A percentile compares a stretch with the other conserved stretches of the same genome.
Evolutionary conservation across 2,329 filamentous ascomycete genomes (phyloP).

Genomic region (Fusarium sarcochroum): DNA sequence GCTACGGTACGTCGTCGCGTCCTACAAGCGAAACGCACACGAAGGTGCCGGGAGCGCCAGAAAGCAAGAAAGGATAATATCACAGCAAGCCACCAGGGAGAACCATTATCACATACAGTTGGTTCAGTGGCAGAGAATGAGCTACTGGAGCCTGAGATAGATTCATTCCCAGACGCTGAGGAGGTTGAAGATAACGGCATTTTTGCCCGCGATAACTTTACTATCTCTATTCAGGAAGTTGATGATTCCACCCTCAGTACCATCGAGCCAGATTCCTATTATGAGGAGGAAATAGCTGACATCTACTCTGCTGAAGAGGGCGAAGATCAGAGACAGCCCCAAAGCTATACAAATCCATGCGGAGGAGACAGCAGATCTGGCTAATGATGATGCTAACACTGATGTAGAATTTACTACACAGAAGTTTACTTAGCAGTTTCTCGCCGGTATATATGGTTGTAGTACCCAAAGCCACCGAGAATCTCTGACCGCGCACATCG

Average conservation of each 20-base stretch:
- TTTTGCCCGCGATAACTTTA: neutral
- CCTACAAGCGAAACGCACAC: neutral
- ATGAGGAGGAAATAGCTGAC: constrained; percentile 5
- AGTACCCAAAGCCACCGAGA: constrained; percentile 1
- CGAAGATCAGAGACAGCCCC: neutral
- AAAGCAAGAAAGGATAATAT: neutral
- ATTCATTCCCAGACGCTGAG: neutral
- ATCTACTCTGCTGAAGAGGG: constrained; percentile 2
- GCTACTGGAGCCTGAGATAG: neutral
- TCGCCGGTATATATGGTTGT: constrained; percentile 4
- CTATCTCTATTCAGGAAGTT: constrained; percentile 1
- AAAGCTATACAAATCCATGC: neutral
- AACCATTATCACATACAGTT: neutral
- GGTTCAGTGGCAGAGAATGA: neutral
- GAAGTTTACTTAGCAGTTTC: constrained; percentile 15
- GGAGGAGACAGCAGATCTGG: neutral
- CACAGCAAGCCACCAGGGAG: neutral
- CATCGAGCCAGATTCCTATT: neutral
- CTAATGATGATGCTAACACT: neutral
- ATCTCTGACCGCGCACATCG: neutral
- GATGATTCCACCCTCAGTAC: neutral
- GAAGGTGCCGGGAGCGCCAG: neutral
- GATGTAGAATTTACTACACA: constrained; percentile 14
- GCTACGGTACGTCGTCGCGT: neutral
- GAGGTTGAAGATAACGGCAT: neutral